phyloP scores from a whole-genome alignment of 2,329 filamentous ascomycete species.

The Colletotrichum tanaceti region DNA sequence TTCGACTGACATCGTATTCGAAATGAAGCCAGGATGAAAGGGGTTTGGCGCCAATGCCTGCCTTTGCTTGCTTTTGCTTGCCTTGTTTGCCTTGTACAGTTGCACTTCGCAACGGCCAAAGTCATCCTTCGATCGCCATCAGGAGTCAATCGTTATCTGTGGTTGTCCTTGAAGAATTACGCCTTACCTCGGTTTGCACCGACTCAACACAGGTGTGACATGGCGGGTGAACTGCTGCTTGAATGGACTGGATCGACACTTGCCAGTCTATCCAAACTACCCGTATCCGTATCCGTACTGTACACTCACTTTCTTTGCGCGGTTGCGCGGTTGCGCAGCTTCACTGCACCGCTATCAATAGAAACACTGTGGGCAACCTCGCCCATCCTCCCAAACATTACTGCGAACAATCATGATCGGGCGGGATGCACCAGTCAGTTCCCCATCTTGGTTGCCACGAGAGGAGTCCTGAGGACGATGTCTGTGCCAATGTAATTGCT shows the following conservation, averaged over 20 bases:
- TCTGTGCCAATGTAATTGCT: neutral
- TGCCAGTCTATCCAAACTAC: neutral
- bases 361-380: slow-evolving; percentile 1
- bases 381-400: neutral
- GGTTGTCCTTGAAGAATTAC: neutral
- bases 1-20: slow-evolving; percentile 6
- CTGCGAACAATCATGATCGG: neutral
- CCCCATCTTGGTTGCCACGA: slow-evolving; percentile 28
- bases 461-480: neutral
- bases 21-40: slow-evolving; percentile 34
- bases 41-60: slow-evolving; percentile 20
- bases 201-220: slow-evolving; percentile 1
- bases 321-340: no score
- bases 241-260: slow-evolving; percentile 1
- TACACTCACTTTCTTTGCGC: neutral
- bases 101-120: neutral
- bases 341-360: slow-evolving; percentile 5
- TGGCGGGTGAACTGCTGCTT: neutral
- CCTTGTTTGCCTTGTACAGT: no score
- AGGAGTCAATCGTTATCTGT: slow-evolving; percentile 7
- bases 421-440: neutral
- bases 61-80: no score
- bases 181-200: slow-evolving; percentile 10
- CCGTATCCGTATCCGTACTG: no score
- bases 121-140: neutral